Percentiles rank a stretch among this genome's conserved stretches.
Evolutionary conservation across 2,329 filamentous ascomycete genomes (phyloP).

Genomic region (Aspergillus aculeatinus): DNA sequence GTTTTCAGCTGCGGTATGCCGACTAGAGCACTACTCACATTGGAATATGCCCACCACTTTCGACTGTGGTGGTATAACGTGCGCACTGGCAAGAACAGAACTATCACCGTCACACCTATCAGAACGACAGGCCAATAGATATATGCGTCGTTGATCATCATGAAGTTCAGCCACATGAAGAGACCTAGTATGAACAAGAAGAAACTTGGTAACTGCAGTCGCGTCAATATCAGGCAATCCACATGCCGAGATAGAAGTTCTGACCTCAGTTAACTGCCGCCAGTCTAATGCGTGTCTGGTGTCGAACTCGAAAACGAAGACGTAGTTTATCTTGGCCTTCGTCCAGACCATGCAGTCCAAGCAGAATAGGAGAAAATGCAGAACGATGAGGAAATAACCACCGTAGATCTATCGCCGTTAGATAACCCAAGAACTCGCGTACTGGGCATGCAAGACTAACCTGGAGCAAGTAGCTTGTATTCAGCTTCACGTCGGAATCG

Average conservation of each 20-base stretch:
- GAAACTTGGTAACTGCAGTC: conserved; percentile 69
- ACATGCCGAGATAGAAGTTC: conserved; percentile 11
- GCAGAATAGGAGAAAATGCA: conserved; percentile 81
- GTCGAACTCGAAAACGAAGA: conserved; percentile 96
- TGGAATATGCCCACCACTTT: conserved; percentile 84
- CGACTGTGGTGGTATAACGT: conserved; percentile 74
- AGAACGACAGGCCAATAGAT: conserved; percentile 85
- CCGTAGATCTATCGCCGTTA: conserved; percentile 69
- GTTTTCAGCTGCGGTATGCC: background rate
- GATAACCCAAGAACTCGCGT: conserved; percentile 2
- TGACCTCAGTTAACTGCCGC: conserved; percentile 75
- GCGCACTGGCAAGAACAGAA: conserved; percentile 75
- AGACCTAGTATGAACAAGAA: conserved; percentile 74
- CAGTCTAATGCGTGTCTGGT: conserved; percentile 82
- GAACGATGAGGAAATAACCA: conserved; percentile 82
- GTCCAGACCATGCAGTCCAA: conserved; percentile 82
- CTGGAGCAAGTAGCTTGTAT: conserved; percentile 70
- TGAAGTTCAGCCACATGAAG: conserved; percentile 87
- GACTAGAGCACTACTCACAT: conserved; percentile 56
- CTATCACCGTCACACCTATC: conserved; percentile 63
- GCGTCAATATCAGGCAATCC: conserved; percentile 16
- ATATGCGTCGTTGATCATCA: conserved; percentile 67
- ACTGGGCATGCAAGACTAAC: conserved; percentile 31
- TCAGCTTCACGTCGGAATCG: conserved; percentile 50
- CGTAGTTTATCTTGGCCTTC: conserved; percentile 85